phyloP scores from a whole-genome alignment of 2,329 filamentous ascomycete genomes.

The Verticillium isaacii region DNA sequence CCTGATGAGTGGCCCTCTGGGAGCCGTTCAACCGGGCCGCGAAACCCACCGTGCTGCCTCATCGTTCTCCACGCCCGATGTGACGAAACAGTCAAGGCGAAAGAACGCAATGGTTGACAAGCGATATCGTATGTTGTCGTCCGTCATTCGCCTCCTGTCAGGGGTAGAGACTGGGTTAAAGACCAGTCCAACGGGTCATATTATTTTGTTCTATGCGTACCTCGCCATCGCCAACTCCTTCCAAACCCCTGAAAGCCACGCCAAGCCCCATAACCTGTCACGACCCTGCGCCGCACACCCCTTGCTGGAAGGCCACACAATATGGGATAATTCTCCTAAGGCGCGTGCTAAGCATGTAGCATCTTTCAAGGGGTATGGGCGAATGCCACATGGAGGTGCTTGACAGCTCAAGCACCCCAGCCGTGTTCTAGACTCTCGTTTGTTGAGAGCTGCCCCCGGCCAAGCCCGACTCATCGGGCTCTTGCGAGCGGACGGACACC shows the following conservation, averaged over 20 bases:
- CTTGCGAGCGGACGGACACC: not conserved
- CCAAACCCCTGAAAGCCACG: not conserved
- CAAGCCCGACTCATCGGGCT: not conserved
- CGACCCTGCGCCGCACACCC: not conserved
- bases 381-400: not conserved
- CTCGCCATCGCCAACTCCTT: not conserved
- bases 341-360: not conserved
- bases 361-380: not conserved
- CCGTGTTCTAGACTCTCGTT: not conserved
- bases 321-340: not conserved
- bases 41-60: not conserved
- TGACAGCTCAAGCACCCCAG: not conserved
- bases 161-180: not conserved
- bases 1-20: not conserved
- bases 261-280: not conserved
- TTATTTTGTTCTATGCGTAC: not conserved
- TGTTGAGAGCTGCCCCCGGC: not conserved
- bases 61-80: not conserved
- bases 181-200: not conserved
- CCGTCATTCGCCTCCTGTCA: not conserved
- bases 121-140: not conserved
- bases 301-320: not conserved
- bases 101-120: not conserved
- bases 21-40: not conserved
- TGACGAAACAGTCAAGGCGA: constrained; percentile 2